These are phyloP conservation scores for Silene noctiflora DNA, from an alignment of 179 eudicot species.

Conservation along the genomic window DNA sequence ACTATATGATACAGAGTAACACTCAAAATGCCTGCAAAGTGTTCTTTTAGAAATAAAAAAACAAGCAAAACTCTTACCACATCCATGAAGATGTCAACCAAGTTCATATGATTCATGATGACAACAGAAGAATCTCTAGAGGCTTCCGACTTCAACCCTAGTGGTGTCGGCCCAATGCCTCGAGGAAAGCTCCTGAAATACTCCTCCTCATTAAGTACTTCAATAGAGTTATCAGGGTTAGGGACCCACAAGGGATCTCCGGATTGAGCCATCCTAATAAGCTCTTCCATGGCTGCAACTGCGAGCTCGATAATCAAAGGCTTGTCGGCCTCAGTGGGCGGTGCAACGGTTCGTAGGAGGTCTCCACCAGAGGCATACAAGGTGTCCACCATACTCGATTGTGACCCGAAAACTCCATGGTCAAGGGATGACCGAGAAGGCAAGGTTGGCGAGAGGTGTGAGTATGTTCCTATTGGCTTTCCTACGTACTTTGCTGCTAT, in stretches of 20 bases:
- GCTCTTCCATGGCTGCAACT: constrained; percentile 96
- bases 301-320: constrained; percentile 94
- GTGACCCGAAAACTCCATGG: constrained; percentile 53
- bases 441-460: constrained; percentile 37
- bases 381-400: constrained; percentile 47
- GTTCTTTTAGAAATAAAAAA: no score
- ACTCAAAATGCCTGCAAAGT: no score
- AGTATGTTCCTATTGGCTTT: constrained; percentile 60
- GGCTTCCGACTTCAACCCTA: constrained; percentile 77
- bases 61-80: constrained; percentile 42
- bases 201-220: constrained; percentile 67
- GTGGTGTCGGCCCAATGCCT: constrained; percentile 78
- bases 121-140: constrained; percentile 82
- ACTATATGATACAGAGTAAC: no score
- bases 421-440: constrained; percentile 47
- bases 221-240: constrained; percentile 38
- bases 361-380: constrained; percentile 59
- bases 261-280: constrained; percentile 74
- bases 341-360: constrained; percentile 62
- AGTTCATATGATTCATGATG: constrained; percentile 86
- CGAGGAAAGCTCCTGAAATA: constrained; percentile 69
- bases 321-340: constrained; percentile 80
- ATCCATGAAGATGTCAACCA: constrained; percentile 94
- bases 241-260: constrained; percentile 73
- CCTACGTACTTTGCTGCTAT: constrained; percentile 97